Percentiles rank a stretch among this genome's conserved stretches.
phyloP scores from a whole-genome alignment of 2,329 filamentous ascomycete species.

The Pseudogymnoascus sp. region DNA sequence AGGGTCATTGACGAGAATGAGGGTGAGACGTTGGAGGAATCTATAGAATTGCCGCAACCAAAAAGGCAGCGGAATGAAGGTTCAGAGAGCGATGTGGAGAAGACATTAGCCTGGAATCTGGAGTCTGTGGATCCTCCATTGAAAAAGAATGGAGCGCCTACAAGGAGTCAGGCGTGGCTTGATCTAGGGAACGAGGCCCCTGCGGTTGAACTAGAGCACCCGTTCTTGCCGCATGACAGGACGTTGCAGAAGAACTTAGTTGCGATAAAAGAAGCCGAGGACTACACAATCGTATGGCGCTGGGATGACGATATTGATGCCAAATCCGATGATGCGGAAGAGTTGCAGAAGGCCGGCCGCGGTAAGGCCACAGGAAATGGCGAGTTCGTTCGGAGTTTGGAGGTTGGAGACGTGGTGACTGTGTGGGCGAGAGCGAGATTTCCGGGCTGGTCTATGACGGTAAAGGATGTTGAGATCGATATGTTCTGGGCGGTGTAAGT shows the following conservation, averaged over 20 bases:
- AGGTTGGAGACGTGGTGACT: slow-evolving; percentile 52
- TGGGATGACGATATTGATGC: slow-evolving; percentile 40
- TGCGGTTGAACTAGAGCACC: slow-evolving; percentile 27
- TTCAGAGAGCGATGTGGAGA: not conserved
- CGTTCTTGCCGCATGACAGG: slow-evolving; percentile 29
- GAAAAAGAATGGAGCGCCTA: not conserved
- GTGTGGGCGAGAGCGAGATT: slow-evolving; percentile 54
- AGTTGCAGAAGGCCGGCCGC: slow-evolving; percentile 34
- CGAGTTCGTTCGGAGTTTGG: slow-evolving; percentile 45
- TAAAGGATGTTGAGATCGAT: slow-evolving; percentile 43
- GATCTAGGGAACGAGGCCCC: not conserved
- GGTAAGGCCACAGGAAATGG: slow-evolving; percentile 44
- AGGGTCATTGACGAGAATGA: slow-evolving; percentile 26
- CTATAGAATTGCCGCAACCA: not conserved
- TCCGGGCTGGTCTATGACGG: slow-evolving; percentile 42
- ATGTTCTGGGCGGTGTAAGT: slow-evolving; percentile 50
- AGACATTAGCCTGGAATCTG: not conserved
- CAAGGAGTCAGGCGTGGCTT: not conserved
- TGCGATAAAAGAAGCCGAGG: slow-evolving; percentile 32
- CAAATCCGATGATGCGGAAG: slow-evolving; percentile 32
- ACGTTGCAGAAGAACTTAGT: slow-evolving; percentile 38
- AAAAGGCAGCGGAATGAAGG: not conserved
- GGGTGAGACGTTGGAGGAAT: not conserved
- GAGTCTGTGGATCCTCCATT: not conserved
- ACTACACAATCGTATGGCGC: slow-evolving; percentile 45